Evolutionary conservation across 2,329 filamentous ascomycete species (phyloP).

Genomic region (Pseudocercospora eumusae): DNA sequence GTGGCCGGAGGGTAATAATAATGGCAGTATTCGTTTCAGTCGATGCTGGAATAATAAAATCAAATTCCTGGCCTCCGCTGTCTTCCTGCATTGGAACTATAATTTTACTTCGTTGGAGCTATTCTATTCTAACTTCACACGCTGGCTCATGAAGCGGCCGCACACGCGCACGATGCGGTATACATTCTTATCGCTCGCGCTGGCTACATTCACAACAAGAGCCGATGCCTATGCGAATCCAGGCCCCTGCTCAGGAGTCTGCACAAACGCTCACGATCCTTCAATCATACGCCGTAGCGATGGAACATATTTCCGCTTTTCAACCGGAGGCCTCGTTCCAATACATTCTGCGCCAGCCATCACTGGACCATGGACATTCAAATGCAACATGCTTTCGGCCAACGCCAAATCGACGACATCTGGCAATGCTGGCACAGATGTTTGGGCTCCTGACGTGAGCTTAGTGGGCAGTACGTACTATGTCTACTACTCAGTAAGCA

Average conservation of each 20-base stretch:
- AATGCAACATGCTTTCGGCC: constrained; percentile 50
- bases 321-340: constrained; percentile 53
- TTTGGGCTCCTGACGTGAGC: constrained; percentile 64
- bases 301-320: constrained; percentile 56
- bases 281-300: constrained; percentile 51
- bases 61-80: neutral
- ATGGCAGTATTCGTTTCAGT: neutral
- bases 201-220: constrained; percentile 26
- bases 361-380: constrained; percentile 54
- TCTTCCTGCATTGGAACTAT: neutral
- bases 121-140: neutral
- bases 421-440: constrained; percentile 50
- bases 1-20: neutral
- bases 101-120: neutral
- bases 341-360: constrained; percentile 52
- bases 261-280: constrained; percentile 53
- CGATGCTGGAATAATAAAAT: neutral
- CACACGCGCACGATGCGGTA: neutral
- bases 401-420: constrained; percentile 46
- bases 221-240: constrained; percentile 44
- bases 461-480: constrained; percentile 62
- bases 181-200: constrained; percentile 13
- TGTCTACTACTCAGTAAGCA: constrained; percentile 66
- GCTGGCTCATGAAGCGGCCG: neutral
- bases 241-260: constrained; percentile 45